Evolutionary conservation across 2,329 filamentous ascomycete species (phyloP).

Genomic region (Thermoascus crustaceus): DNA sequence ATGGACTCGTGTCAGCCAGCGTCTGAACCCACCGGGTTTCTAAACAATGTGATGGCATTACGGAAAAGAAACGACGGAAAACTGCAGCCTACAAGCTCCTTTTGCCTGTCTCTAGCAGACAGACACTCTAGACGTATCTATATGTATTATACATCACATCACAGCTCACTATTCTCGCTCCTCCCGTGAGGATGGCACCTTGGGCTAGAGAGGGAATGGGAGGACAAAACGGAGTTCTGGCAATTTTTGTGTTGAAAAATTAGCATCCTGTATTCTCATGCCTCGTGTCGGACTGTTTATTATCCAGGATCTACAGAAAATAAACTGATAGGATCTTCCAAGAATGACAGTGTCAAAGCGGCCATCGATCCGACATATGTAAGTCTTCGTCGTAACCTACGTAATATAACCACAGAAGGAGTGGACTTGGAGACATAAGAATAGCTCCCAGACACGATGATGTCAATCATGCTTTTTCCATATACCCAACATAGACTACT

Average conservation of each 20-base stretch:
- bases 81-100: too few species aligned
- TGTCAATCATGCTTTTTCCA: too few species aligned
- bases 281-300: too few species aligned
- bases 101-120: constrained; percentile 3
- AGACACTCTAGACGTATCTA: constrained; percentile 6
- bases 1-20: constrained; percentile 92
- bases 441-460: too few species aligned
- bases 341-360: too few species aligned
- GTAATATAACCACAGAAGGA: too few species aligned
- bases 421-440: too few species aligned
- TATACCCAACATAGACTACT: not conserved
- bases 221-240: constrained; percentile 28
- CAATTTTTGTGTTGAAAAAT: constrained; percentile 3
- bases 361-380: too few species aligned
- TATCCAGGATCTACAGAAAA: too few species aligned
- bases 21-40: constrained; percentile 90
- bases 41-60: constrained; percentile 39
- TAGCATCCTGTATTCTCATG: too few species aligned
- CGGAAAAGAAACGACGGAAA: not conserved
- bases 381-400: too few species aligned
- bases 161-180: constrained; percentile 4
- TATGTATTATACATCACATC: constrained; percentile 24
- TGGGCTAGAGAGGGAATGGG: constrained; percentile 14
- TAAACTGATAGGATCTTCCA: too few species aligned
- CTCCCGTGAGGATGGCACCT: constrained; percentile 6